Percentiles rank a stretch among this genome's conserved stretches.
phyloP scores from a whole-genome alignment of 208 protist genomes.

The Trypanosoma theileri region DNA sequence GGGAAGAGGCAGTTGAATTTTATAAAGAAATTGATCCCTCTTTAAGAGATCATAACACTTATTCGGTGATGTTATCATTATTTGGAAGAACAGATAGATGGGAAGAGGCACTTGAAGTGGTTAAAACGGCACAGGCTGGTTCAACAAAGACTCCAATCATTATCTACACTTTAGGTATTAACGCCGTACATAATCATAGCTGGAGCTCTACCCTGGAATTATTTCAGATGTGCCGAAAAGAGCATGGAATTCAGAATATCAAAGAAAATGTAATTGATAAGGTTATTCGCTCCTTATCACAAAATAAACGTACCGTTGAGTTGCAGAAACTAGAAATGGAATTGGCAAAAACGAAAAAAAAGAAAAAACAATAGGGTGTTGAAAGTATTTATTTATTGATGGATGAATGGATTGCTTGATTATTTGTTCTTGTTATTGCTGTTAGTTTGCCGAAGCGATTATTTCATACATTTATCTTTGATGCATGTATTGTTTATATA shows the following conservation, averaged over 20 bases:
- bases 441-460: too few species aligned
- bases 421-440: constrained; percentile 2
- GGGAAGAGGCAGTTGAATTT: constrained; percentile 65
- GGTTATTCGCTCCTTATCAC: constrained; percentile 69
- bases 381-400: constrained; percentile 5
- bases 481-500: too few species aligned
- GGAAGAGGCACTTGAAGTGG: constrained; percentile 54
- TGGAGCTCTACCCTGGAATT: constrained; percentile 67
- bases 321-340: constrained; percentile 73
- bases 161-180: constrained; percentile 71
- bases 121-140: constrained; percentile 45
- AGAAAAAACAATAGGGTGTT: constrained; percentile 55
- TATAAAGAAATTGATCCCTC: constrained; percentile 39
- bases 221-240: constrained; percentile 72
- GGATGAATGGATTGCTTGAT: too few species aligned
- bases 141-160: constrained; percentile 50
- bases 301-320: constrained; percentile 60
- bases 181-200: constrained; percentile 51
- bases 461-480: too few species aligned
- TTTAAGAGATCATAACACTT: constrained; percentile 70
- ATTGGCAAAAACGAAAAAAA: constrained; percentile 45
- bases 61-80: constrained; percentile 73
- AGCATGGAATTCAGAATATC: constrained; percentile 50
- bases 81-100: constrained; percentile 67
- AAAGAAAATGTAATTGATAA: constrained; percentile 81